A percentile compares a stretch with the other conserved stretches of the same genome.
phyloP scores from a whole-genome alignment of 2,329 filamentous ascomycete species.

The Cyclaneusma minus region DNA sequence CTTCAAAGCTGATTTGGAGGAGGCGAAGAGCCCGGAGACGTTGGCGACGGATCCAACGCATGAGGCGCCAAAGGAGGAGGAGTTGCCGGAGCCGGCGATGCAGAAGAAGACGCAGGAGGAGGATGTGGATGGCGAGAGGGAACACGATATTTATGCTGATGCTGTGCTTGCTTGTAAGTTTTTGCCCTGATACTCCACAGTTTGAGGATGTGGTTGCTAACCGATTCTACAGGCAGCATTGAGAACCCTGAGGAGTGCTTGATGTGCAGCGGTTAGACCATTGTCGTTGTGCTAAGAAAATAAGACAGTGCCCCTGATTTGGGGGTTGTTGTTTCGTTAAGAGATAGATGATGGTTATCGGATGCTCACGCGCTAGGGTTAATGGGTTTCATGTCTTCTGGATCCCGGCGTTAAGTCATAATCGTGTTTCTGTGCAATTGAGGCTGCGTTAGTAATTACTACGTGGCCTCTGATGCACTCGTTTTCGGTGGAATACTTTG shows the following conservation, averaged over 20 bases:
- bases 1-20: slow-evolving; percentile 64
- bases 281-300: too few relatives aligned
- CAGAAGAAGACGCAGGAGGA: slow-evolving; percentile 45
- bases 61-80: slow-evolving; percentile 45
- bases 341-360: too few relatives aligned
- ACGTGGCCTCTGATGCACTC: too few relatives aligned
- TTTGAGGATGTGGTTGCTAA: slow-evolving; percentile 18
- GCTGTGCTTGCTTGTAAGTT: slow-evolving; percentile 73
- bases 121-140: slow-evolving; percentile 53
- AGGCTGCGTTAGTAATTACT: too few relatives aligned
- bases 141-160: slow-evolving; percentile 90
- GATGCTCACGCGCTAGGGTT: too few relatives aligned
- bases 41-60: slow-evolving; percentile 53
- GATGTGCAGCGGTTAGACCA: slow-evolving; percentile 79
- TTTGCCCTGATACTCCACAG: background rate
- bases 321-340: too few relatives aligned
- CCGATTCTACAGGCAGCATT: slow-evolving; percentile 55
- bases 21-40: slow-evolving; percentile 66
- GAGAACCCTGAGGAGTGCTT: slow-evolving; percentile 89
- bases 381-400: too few relatives aligned
- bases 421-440: too few relatives aligned
- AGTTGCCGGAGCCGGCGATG: slow-evolving; percentile 41
- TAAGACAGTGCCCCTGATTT: too few relatives aligned
- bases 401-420: too few relatives aligned
- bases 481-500: too few relatives aligned